Conservation (phyloP, 805 yeast genomes). For the Schwanniomyces pseudopolymorphus region DNA sequence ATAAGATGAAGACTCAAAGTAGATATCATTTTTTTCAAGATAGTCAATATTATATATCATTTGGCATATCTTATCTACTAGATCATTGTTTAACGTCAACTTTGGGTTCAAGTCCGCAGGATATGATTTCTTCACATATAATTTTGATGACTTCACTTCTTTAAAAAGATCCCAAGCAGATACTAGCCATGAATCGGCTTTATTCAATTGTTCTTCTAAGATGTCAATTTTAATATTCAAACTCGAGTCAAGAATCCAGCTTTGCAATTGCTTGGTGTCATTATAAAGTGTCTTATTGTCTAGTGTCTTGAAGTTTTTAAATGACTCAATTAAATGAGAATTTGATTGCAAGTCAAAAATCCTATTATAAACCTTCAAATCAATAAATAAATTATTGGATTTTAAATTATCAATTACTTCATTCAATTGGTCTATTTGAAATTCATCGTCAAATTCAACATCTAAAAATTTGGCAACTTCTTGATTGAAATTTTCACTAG, state of each 20-base stretch:
- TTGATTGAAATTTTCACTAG: constrained; percentile 24
- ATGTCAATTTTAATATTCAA: constrained; percentile 14
- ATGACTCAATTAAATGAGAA: constrained; percentile 14
- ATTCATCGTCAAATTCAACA: constrained; percentile 14
- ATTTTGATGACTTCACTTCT: constrained; percentile 7
- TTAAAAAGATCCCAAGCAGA: constrained; percentile 14
- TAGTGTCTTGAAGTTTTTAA: constrained; percentile 2
- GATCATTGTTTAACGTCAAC: constrained; percentile 15
- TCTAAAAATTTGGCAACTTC: constrained; percentile 16
- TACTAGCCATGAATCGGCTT: constrained; percentile 24
- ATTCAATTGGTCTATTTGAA: constrained; percentile 24
- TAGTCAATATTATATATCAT: constrained; percentile 19
- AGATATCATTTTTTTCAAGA: constrained; percentile 29
- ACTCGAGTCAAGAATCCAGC: constrained; percentile 19
- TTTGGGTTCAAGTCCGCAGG: constrained; percentile 15
- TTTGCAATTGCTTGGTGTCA: constrained; percentile 23
- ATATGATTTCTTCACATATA: constrained; percentile 13
- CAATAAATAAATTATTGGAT: constrained; percentile 26
- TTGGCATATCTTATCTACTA: constrained; percentile 18
- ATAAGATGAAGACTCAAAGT: constrained; percentile 26
- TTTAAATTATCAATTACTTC: constrained; percentile 22
- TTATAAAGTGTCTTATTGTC: constrained; percentile 12
- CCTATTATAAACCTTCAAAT: constrained; percentile 25
- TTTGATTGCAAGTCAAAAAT: constrained; percentile 26
- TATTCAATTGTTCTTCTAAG: constrained; percentile 13